Percentiles rank a stretch among this genome's conserved stretches.
These are phyloP conservation scores for Colletotrichum destructivum DNA, from an alignment of 2,329 filamentous ascomycete species.

Conservation along the genomic window DNA sequence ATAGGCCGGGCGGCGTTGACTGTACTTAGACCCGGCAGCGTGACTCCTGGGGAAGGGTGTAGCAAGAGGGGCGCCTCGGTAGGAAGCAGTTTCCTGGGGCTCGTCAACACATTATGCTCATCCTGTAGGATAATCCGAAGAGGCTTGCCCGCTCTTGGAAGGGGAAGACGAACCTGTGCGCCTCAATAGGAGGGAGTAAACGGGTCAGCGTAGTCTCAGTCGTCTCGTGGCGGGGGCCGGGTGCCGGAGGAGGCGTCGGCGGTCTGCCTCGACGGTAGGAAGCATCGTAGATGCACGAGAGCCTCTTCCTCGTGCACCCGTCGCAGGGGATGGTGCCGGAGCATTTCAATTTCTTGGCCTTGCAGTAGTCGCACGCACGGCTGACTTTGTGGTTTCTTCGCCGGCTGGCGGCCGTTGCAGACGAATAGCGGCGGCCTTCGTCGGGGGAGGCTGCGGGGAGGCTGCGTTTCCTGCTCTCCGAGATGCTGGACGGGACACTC, in stretches of 20 bases:
- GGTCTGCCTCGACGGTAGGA: conserved; percentile 55
- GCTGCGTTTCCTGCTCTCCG: conserved; percentile 23
- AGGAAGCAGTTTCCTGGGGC: conserved; percentile 14
- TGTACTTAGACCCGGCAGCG: background rate
- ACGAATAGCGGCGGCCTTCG: conserved; percentile 9
- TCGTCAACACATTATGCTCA: background rate
- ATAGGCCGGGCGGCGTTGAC: conserved; percentile 12
- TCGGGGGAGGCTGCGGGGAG: conserved; percentile 11
- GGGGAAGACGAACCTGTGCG: background rate
- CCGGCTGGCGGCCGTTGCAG: conserved; percentile 15
- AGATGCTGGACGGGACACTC: background rate
- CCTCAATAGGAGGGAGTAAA: background rate
- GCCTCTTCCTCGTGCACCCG: conserved; percentile 48
- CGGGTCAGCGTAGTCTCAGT: background rate
- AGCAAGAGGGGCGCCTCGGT: background rate
- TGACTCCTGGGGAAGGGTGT: background rate
- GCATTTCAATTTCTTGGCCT: conserved; percentile 55
- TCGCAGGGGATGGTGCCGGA: conserved; percentile 54
- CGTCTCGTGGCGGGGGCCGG: background rate
- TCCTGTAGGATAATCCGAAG: background rate
- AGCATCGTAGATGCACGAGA: conserved; percentile 54
- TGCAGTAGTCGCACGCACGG: conserved; percentile 57
- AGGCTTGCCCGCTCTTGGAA: background rate
- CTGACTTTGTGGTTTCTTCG: conserved; percentile 51
- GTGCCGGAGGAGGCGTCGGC: conserved; percentile 51